Conservation (phyloP, 331 rosid genomes). For the Acacia concinna region DNA sequence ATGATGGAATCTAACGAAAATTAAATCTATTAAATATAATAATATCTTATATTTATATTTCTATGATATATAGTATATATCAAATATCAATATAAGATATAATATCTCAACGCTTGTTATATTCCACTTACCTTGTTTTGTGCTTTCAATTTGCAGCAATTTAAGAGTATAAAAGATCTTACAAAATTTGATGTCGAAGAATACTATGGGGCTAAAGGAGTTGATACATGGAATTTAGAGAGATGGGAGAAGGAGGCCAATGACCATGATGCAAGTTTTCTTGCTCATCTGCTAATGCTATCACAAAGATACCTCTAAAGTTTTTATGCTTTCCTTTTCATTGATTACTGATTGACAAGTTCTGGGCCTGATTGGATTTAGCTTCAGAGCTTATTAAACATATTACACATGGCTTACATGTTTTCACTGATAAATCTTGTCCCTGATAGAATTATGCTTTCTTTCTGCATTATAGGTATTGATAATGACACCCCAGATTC, state of each 20-base stretch:
- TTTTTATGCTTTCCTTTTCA: slow-evolving; percentile 19
- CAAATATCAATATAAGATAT: too few species aligned
- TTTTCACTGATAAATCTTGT: slow-evolving; percentile 7
- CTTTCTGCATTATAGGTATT: slow-evolving; percentile 55
- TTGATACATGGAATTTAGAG: slow-evolving; percentile 66
- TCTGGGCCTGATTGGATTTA: not conserved
- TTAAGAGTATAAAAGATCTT: slow-evolving; percentile 45
- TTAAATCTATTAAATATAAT: too few species aligned
- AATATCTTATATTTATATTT: too few species aligned
- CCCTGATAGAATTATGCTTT: not conserved
- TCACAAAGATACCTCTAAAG: not conserved
- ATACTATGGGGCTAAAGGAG: slow-evolving; percentile 82
- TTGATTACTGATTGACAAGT: not conserved
- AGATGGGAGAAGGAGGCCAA: slow-evolving; percentile 71
- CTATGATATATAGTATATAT: too few species aligned
- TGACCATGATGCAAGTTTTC: slow-evolving; percentile 61
- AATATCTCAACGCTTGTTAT: not conserved
- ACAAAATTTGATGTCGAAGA: slow-evolving; percentile 67
- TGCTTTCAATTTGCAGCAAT: slow-evolving; percentile 74
- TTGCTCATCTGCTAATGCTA: slow-evolving; percentile 8
- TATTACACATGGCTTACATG: not conserved
- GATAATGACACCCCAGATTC: slow-evolving; percentile 94
- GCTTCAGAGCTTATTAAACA: not conserved
- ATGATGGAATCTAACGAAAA: too few species aligned
- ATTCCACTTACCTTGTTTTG: slow-evolving; percentile 24